Evolutionary conservation across 1,139 yeast species (phyloP), one percentile per base, ranked within the genome.

Genomic region (Yamadazyma oceani): DNA sequence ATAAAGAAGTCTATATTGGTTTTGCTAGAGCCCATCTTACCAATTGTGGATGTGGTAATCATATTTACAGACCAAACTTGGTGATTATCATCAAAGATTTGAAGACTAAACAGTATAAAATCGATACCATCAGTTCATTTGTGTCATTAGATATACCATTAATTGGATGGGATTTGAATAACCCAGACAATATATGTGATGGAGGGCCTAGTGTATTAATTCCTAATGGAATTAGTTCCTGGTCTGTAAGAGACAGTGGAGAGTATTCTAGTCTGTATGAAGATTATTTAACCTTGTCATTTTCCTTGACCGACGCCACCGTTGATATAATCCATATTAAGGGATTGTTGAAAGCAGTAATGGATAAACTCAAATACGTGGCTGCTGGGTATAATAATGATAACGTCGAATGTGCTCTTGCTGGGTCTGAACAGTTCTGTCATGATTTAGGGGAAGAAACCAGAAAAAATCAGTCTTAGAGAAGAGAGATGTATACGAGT

Each of bases 11-110:
- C 44, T 73, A 73, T 68, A 45, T 74, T 19, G 78, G 78, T 2
- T 70, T 75, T 51, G 75, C 75, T 0, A 60, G 78, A 44, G 66
- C 77, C 2, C 76, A 73, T 46, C 45, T 74, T 10, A 56, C 60
- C 33, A 44, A 60, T 6, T 74, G 80, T 56, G 77, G 78, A 2
- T 75, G 80, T 53, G 75, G 78, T 23, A 52, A 51, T 15, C 59
- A 62, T 19, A 60, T 69, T 47, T 73, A 75, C 47, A 62, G 81
- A 42, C 80, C 81, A 4, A 66, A 68, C 32, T 39, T 68, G 50
- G 57, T 74, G 35, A 54, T 69, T 19, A 44, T 76, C 11, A 46
- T 68, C n/a, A 57, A 62, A 30, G 73, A 69, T 32, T 36, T 38
- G 8, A 34, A 29, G 9, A 17, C 39, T 8, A 34, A 34, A 2